Evolutionary conservation across 441 rosid genomes (phyloP).

Genomic region (Eruca vesicaria): DNA sequence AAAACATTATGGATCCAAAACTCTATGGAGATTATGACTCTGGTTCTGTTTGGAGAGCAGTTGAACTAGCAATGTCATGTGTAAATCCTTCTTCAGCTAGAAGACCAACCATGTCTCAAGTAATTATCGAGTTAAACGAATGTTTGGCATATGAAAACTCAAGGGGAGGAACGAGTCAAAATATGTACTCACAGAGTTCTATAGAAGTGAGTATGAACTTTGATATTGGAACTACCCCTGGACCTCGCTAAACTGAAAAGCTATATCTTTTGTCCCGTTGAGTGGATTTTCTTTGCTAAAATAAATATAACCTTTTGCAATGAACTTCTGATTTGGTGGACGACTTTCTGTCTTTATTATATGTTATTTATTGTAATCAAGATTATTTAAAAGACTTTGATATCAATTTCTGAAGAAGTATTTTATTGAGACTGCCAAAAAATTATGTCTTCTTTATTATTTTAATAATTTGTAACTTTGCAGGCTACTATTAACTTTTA

Average conservation of each 20-base stretch:
- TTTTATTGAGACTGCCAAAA: no score
- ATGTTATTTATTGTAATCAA: neutral
- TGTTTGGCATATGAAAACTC: neutral
- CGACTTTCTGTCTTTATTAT: neutral
- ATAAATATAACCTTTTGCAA: neutral
- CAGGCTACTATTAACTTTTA: no score
- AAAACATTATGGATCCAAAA: neutral
- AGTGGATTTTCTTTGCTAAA: neutral
- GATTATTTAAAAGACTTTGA: neutral
- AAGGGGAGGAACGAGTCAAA: neutral
- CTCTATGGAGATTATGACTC: neutral
- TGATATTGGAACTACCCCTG: neutral
- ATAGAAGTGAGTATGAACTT: neutral
- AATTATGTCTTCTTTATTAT: no score
- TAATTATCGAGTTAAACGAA: neutral
- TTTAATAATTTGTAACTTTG: no score
- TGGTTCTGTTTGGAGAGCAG: neutral
- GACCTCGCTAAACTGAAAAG: neutral
- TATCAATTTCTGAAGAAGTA: no score
- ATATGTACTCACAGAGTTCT: neutral
- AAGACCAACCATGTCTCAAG: neutral
- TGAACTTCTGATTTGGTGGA: neutral
- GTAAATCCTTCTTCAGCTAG: neutral
- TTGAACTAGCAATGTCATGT: neutral
- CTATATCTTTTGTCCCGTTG: neutral